Conservation (phyloP, 1,284 basidiomycete species). For the Tremellales sp. region DNA sequence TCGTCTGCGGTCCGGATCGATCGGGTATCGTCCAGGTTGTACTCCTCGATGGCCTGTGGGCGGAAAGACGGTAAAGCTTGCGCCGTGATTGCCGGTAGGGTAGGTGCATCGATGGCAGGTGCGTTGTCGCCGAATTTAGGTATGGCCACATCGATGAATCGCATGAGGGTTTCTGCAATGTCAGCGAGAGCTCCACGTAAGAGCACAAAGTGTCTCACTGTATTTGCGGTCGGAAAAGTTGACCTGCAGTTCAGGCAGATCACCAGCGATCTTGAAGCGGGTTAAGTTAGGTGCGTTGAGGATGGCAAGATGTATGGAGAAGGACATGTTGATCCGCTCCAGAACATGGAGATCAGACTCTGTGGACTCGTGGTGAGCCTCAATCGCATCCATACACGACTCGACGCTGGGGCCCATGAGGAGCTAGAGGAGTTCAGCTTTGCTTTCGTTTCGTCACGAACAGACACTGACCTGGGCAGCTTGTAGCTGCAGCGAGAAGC, state of each 20-base stretch:
- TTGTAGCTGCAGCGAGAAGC: slow-evolving; percentile 76
- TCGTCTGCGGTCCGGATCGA: slow-evolving; percentile 46
- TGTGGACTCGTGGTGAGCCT: slow-evolving; percentile 51
- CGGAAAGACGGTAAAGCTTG: slow-evolving; percentile 50
- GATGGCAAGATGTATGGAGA: slow-evolving; percentile 91
- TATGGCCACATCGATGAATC: slow-evolving; percentile 84
- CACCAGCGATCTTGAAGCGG: slow-evolving; percentile 87
- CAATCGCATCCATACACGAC: slow-evolving; percentile 73
- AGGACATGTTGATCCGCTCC: slow-evolving; percentile 87
- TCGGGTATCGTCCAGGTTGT: slow-evolving; percentile 61
- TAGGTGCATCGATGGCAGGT: slow-evolving; percentile 4
- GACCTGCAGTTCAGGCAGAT: slow-evolving; percentile 79
- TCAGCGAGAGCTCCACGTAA: slow-evolving; percentile 2
- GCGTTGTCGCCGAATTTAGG: slow-evolving; percentile 68
- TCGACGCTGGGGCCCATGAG: slow-evolving; percentile 82
- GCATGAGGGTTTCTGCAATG: slow-evolving; percentile 68
- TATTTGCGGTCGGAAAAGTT: slow-evolving; percentile 98
- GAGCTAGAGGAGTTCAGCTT: slow-evolving; percentile 53
- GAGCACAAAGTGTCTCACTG: slow-evolving; percentile 44
- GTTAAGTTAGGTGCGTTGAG: slow-evolving; percentile 80
- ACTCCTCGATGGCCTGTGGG: slow-evolving; percentile 54
- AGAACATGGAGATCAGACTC: slow-evolving; percentile 74
- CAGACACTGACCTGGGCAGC: slow-evolving; percentile 69
- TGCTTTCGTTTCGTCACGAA: not conserved
- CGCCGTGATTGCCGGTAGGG: not conserved